Evolutionary conservation across 805 yeast genomes (phyloP), one percentile per base, ranked within the genome.

Genomic region (Yarrowia yakushimensis): DNA sequence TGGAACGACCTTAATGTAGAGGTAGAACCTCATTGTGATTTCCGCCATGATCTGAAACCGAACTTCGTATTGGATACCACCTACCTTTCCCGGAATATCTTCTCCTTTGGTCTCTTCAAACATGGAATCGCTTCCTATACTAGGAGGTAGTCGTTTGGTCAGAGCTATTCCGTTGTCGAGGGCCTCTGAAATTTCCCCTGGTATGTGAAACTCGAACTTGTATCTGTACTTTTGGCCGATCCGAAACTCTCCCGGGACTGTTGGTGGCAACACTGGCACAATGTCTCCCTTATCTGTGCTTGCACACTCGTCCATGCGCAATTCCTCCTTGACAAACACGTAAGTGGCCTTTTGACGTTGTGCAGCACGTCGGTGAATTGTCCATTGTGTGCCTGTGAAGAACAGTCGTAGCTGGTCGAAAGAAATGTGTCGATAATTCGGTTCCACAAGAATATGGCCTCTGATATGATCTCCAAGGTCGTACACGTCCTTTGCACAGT

Each of bases 301-400:
- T 31, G 39, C 10, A 6, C 39, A 48, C 11, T 48, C 55, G n/a
- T 48, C 55, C 55, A 48, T 20, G 4, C 39, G 18, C 39, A 48
- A n/a, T 33, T 48, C 55, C 39, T 48, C 55, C 55, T 48, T 48
- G 39, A 48, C 55, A 18, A 48, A 48, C 15, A 48, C 55, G 11
- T 48, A 48, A 18, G 55, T 48, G 20, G 55, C 55, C 55, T 48
- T 48, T 17, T 48, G 55, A 30, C 55, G 55, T 13, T 48, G 55
- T 1, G 55, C 55, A 13, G 55, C 55, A 10, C 55, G 39, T 31
- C 55, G 39, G n/a, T 48, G 55, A 33, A 48, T 48, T 4, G 55
- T 48, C 55, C 55, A 48, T 13, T 48, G 55, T 4, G 55, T 48
- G 8, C 55, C 55, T 1, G 39, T 48, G 9, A 48, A 48, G 11